Base-by-base conservation (phyloP, 768 basidiomycete genomes). In the Tylopilus sp. region DNA sequence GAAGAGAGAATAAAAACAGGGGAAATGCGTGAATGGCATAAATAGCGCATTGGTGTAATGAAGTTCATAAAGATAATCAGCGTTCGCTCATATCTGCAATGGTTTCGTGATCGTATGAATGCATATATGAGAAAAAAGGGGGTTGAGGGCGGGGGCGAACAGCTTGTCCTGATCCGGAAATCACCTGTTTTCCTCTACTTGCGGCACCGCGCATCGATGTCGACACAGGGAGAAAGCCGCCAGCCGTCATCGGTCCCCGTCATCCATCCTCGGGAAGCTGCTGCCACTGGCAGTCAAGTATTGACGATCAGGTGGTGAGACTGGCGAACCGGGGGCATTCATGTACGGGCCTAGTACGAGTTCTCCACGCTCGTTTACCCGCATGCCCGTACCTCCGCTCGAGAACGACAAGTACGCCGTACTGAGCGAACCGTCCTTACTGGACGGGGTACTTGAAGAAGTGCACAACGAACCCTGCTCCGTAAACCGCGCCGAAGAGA, bases 321-420 rank as follows among this genome's bases (percentile, higher is more conserved):
- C 35, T 18, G 56, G 50, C 35, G 51, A 53, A 35, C 54, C 35
- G 8, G 50, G 44, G 18, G 55, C 15, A 33, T 51, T 47, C 26
- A 30, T 44, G 38, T 12, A 49, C 4, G 47, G 48, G 23, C 44
- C 18, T 4, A 53, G 33, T n/a, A 58, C 22, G 18, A 68, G 54
- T 44, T 68, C 67, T 3, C 67, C 67, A 3, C 60, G 64, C 43
- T 68, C 67, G 40, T 54, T 69, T 43, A 64, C 68, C 22, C 45
- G 45, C 51, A 57, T 36, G 3, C 56, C 47, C 33, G 50, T 55
- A 10, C 48, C 53, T 3, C 59, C 62, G 22, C 64, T 67, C 48
- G 64, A 62, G 17, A 58, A 51, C 22, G 67, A 69, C 13, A 57
- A 31, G 26, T 68, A 68, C 1, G 53, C 45, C 40, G 68, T 68